Evolutionary conservation across 2,329 filamentous ascomycete genomes (phyloP).

Genomic region (Fusarium fracticaudum): DNA sequence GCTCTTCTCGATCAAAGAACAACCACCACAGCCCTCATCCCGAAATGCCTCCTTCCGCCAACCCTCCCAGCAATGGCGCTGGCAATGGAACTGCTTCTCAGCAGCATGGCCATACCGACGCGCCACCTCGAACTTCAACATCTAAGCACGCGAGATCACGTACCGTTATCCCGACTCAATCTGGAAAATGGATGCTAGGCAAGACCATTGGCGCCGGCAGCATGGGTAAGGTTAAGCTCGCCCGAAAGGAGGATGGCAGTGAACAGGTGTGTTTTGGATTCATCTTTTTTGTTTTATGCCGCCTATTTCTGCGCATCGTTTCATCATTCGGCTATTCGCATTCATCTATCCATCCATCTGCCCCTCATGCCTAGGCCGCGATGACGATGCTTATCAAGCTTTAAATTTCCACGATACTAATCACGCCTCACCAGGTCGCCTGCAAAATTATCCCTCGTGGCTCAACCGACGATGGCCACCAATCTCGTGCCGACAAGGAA

Average conservation of each 20-base stretch:
- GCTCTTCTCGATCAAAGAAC: slow-evolving; percentile 60
- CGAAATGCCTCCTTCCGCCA: slow-evolving; percentile 62
- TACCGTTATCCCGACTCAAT: slow-evolving; percentile 89
- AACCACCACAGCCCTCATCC: slow-evolving; percentile 47
- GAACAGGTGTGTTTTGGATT: slow-evolving; percentile 75
- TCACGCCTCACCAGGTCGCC: slow-evolving; percentile 67
- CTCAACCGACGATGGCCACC: slow-evolving; percentile 85
- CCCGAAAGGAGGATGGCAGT: slow-evolving; percentile 86
- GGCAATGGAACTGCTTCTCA: slow-evolving; percentile 61
- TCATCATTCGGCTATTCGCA: slow-evolving; percentile 1
- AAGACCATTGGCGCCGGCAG: slow-evolving; percentile 98
- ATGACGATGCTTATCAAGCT: slow-evolving; percentile 2
- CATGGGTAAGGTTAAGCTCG: slow-evolving; percentile 99
- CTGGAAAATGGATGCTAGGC: slow-evolving; percentile 92
- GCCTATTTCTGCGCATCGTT: not conserved
- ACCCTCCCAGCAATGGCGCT: slow-evolving; percentile 63
- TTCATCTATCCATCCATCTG: slow-evolving; percentile 2
- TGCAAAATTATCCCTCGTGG: slow-evolving; percentile 97
- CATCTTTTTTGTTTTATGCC: not conserved
- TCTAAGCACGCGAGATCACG: slow-evolving; percentile 66
- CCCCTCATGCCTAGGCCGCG: slow-evolving; percentile 18
- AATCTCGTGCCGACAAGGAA: slow-evolving; percentile 77
- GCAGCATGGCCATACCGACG: slow-evolving; percentile 51
- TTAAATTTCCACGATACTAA: slow-evolving; percentile 24
- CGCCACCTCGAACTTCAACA: slow-evolving; percentile 49